phyloP scores from a whole-genome alignment of 2,329 filamentous ascomycete species.

The Xylaria sp. region DNA sequence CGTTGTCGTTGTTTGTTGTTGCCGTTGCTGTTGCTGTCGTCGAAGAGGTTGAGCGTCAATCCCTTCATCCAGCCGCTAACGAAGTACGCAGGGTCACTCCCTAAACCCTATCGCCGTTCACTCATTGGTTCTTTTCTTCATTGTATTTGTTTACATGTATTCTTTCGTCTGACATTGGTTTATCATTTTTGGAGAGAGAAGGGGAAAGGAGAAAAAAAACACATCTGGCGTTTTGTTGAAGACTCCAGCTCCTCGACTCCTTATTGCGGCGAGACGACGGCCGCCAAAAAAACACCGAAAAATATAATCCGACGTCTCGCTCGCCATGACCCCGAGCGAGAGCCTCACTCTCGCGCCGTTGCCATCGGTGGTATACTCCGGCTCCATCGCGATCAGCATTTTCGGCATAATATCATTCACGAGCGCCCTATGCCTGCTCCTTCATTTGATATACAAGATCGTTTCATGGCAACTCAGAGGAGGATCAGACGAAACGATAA shows the following conservation, averaged over 20 bases:
- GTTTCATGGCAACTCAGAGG: conserved; percentile 31
- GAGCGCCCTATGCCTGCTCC: conserved; percentile 31
- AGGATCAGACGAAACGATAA: neutral
- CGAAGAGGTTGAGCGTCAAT: neutral
- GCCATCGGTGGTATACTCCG: conserved; percentile 32
- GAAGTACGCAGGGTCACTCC: neutral
- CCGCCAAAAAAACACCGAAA: neutral
- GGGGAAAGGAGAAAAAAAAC: neutral
- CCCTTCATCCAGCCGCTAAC: conserved; percentile 2
- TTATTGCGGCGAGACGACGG: neutral
- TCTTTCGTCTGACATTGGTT: neutral
- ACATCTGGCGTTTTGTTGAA: neutral
- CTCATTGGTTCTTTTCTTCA: neutral
- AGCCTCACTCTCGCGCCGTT: conserved; percentile 33
- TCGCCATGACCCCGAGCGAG: conserved; percentile 1
- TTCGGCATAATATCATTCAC: conserved; percentile 37
- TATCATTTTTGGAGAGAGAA: neutral
- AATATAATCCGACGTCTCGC: neutral
- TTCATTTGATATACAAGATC: conserved; percentile 35
- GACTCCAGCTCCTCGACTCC: neutral
- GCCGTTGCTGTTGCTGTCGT: neutral
- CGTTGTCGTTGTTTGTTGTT: neutral
- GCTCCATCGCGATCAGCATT: conserved; percentile 35
- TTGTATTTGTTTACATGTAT: neutral
- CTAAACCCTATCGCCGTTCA: neutral